Percentiles rank a stretch among this genome's conserved stretches.
These are phyloP conservation scores for Abelmoschus esculentus DNA, from an alignment of 345 rosid species.

Conservation along the genomic window DNA sequence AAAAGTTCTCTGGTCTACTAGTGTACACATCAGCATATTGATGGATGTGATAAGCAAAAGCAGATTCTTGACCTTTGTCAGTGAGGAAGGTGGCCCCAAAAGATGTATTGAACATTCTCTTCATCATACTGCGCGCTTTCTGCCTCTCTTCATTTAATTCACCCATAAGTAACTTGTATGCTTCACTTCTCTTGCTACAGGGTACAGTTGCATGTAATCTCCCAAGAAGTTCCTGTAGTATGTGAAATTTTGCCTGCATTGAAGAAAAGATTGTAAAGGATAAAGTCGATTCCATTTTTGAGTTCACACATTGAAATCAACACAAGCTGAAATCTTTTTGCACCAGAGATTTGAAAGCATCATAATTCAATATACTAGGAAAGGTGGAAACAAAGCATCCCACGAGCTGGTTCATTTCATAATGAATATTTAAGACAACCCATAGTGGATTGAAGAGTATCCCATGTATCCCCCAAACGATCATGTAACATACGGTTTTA, in stretches of 20 bases:
- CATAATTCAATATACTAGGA: no score
- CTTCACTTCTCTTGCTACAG: slow-evolving; percentile 38
- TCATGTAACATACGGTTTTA: no score
- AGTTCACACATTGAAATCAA: background rate
- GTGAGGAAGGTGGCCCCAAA: slow-evolving; percentile 95
- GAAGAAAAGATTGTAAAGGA: background rate
- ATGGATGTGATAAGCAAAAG: slow-evolving; percentile 92
- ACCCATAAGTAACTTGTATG: slow-evolving; percentile 44
- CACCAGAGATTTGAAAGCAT: no score
- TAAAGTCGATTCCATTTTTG: background rate
- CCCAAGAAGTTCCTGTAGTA: slow-evolving; percentile 88
- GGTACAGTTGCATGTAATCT: slow-evolving; percentile 53
- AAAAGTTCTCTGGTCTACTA: slow-evolving; percentile 86
- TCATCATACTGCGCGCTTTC: slow-evolving; percentile 65
- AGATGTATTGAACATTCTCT: slow-evolving; percentile 79
- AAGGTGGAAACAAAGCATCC: no score
- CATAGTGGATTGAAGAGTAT: no score
- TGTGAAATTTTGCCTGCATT: slow-evolving; percentile 82
- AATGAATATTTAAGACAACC: no score
- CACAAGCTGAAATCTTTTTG: background rate
- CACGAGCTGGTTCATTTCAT: no score
- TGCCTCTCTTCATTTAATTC: slow-evolving; percentile 75
- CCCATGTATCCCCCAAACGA: no score
- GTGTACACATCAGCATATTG: slow-evolving; percentile 81
- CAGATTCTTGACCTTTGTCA: slow-evolving; percentile 90